These are phyloP conservation scores for Fragaria iinumae DNA, from an alignment of 306 rosid genomes.

Conservation along the genomic window DNA sequence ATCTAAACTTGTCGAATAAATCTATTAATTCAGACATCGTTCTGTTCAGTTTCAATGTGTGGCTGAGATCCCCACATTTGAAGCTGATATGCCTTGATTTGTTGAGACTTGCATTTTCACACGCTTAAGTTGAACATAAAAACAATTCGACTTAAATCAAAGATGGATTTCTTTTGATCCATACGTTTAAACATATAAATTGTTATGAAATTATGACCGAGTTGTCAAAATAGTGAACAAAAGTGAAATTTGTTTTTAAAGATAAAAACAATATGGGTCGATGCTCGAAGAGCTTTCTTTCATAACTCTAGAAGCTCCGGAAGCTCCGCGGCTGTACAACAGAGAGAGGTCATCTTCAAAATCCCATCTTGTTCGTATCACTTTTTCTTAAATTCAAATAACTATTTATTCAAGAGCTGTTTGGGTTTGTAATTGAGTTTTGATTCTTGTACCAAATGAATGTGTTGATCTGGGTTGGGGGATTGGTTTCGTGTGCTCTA, in stretches of 20 bases:
- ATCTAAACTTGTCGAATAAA: background rate
- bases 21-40: background rate
- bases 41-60: background rate
- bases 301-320: no score
- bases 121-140: no score
- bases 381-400: background rate
- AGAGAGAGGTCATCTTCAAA: background rate
- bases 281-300: no score
- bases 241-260: no score
- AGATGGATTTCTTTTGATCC: no score
- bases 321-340: no score
- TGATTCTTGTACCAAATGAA: background rate
- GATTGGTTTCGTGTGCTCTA: background rate
- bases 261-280: no score
- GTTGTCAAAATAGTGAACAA: no score
- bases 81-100: no score
- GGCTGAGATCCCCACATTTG: background rate
- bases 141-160: no score
- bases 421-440: background rate
- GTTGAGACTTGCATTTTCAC: background rate
- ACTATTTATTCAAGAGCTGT: background rate
- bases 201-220: no score
- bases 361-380: background rate
- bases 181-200: no score
- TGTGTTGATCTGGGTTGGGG: background rate